A percentile compares a stretch with the other conserved stretches of the same genome.
These are phyloP conservation scores for Halenospora varia DNA, from an alignment of 495 filamentous ascomycete species.

Conservation along the genomic window DNA sequence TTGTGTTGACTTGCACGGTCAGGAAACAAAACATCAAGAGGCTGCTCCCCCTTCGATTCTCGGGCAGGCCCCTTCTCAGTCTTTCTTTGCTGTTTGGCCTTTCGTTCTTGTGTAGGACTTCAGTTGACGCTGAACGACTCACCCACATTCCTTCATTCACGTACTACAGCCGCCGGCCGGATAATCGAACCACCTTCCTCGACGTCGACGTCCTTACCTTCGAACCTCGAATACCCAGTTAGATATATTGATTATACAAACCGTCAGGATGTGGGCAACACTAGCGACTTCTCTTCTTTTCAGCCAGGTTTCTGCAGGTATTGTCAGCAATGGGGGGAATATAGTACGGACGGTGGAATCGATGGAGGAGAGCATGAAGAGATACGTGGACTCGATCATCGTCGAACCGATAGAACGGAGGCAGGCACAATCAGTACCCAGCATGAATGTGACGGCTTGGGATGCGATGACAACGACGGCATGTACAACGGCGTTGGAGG, in stretches of 20 bases:
- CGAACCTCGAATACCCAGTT: neutral
- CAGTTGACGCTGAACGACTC: conserved; percentile 14
- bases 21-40: conserved; percentile 30
- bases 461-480: conserved; percentile 46
- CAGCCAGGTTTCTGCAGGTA: conserved; percentile 19
- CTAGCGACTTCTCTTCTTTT: conserved; percentile 20
- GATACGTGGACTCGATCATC: conserved; percentile 24
- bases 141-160: conserved; percentile 17
- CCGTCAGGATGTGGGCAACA: conserved; percentile 18
- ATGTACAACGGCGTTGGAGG: conserved; percentile 43
- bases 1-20: conserved; percentile 8
- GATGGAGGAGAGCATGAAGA: conserved; percentile 20
- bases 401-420: conserved; percentile 21
- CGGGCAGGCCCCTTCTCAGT: conserved; percentile 27
- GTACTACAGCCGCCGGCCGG: conserved; percentile 22
- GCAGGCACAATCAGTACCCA: conserved; percentile 35
- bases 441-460: conserved; percentile 34
- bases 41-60: conserved; percentile 15
- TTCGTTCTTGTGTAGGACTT: conserved; percentile 16
- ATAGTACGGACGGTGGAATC: conserved; percentile 14
- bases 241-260: neutral
- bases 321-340: conserved; percentile 10
- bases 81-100: conserved; percentile 10
- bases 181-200: neutral
- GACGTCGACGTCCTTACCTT: neutral